These are phyloP conservation scores for Naganishia sp. DNA, from an alignment of 1,284 basidiomycete species.

Conservation along the genomic window DNA sequence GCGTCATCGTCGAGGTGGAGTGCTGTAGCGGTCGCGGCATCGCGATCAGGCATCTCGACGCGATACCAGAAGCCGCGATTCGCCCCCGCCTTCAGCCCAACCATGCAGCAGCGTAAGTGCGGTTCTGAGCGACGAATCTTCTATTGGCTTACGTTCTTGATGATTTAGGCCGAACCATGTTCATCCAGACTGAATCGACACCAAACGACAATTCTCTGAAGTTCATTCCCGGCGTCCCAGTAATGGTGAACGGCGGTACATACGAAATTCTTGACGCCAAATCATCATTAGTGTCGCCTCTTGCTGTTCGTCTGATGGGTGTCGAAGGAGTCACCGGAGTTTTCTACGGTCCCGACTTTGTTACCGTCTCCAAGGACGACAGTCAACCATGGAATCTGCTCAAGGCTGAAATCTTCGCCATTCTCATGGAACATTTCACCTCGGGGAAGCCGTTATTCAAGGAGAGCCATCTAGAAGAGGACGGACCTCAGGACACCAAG, in stretches of 20 bases:
- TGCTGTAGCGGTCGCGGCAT: neutral
- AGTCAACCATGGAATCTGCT: conserved; percentile 81
- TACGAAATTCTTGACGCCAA: conserved; percentile 93
- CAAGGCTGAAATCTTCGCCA: conserved; percentile 98
- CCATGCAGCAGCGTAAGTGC: conserved; percentile 19
- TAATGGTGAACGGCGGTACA: conserved; percentile 78
- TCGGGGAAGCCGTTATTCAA: conserved; percentile 82
- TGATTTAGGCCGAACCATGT: conserved; percentile 77
- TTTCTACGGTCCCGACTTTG: conserved; percentile 97
- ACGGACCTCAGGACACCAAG: conserved; percentile 87
- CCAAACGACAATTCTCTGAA: conserved; percentile 98
- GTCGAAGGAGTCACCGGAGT: conserved; percentile 85
- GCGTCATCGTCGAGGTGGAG: conserved; percentile 3
- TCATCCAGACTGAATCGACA: conserved; percentile 95
- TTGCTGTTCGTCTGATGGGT: conserved; percentile 89
- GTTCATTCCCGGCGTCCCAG: conserved; percentile 89
- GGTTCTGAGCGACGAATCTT: too few species aligned
- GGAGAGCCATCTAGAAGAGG: conserved; percentile 65
- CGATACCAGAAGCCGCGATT: neutral
- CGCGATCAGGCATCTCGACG: neutral
- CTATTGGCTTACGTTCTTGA: too few species aligned
- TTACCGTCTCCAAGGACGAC: conserved; percentile 90
- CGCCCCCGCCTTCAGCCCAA: neutral
- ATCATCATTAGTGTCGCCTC: conserved; percentile 77
- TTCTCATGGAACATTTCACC: conserved; percentile 96